Base-by-base conservation (phyloP, 2,329 filamentous ascomycete genomes). In the Fusarium sp. region DNA sequence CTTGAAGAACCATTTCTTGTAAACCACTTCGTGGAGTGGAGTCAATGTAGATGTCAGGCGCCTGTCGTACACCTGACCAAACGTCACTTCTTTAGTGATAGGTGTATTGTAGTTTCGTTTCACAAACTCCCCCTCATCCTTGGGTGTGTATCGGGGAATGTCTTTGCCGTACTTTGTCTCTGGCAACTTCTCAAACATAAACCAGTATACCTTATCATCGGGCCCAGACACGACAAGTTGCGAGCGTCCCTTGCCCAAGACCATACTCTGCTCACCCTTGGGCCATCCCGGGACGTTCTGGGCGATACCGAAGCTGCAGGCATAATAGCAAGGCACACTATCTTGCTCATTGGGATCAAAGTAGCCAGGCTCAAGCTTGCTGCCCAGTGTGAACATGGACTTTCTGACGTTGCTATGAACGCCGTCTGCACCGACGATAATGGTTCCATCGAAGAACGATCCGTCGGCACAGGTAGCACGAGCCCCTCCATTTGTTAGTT, bases 351-450 rank as follows among this genome's bases (percentile, higher is more conserved):
- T 7, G 6, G 3, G 14, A 7, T 19, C 7, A 15, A 48, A 48
- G 20, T 19, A 9, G 8, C 20, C 20, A 1, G 45, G 30, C 15
- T n/a, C n/a, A 8, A 15, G 30, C 10, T 30, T 14, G 4, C 42
- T 24, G 6, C 48, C 36, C 20, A 51, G 48, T 4, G 14, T 19
- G 4, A 19, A 3, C 6, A 12, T 24, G 3, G n/a, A 10, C 7
- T 10, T 10, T 2, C 53, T 1, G 12, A 56, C 46, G 9, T 7
- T 17, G 11, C 58, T 62, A 4, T 62, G 49, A n/a, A 60, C 34
- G 0, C 58, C 55, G 7, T 62, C 55, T 72, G 55, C 58, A 4
- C 55, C 58, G 3, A 60, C 36, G 2, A 28, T 9, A 10, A 28
- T 11, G 12, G 26, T 28, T 11, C 26, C 26, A 28, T 9, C 11